Percentiles rank a stretch among this genome's conserved stretches.
These are phyloP conservation scores for Sedum album DNA, from an alignment of 164 flowering plant species.

Conservation along the genomic window DNA sequence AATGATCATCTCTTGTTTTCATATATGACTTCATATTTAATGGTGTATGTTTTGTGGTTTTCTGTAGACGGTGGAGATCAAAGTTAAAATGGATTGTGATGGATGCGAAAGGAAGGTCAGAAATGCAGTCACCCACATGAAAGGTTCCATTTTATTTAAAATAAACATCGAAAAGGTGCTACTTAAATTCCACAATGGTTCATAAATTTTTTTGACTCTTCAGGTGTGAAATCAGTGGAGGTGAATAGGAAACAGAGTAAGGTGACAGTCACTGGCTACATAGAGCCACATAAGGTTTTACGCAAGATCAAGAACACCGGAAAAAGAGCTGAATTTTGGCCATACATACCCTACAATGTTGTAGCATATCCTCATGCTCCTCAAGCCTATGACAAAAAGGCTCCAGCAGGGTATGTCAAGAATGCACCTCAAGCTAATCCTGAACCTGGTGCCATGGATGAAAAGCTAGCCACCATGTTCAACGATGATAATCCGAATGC, in stretches of 20 bases:
- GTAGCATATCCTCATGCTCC: conserved; percentile 33
- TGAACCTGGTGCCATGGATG: no score
- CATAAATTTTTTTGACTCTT: not conserved
- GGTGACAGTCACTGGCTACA: conserved; percentile 33
- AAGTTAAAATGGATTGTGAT: no score
- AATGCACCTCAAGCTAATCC: no score
- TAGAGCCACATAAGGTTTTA: conserved; percentile 35
- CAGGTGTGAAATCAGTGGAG: conserved; percentile 31
- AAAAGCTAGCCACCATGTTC: no score
- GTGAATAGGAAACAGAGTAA: conserved; percentile 35
- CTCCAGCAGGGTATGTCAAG: no score
- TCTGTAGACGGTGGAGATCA: conserved; percentile 15
- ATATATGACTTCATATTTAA: not conserved
- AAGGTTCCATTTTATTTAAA: no score
- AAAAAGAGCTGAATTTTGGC: conserved; percentile 41
- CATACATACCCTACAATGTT: conserved; percentile 33
- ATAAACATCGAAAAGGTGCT: no score
- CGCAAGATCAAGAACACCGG: conserved; percentile 33
- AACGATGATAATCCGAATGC: no score
- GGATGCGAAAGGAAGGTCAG: conserved; percentile 17
- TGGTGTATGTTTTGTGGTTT: not conserved
- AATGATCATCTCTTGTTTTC: no score
- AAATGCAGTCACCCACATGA: conserved; percentile 16
- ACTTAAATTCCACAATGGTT: not conserved
- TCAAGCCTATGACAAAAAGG: conserved; percentile 40